phyloP scores from a whole-genome alignment of 805 yeast genomes.

The Wickerhamiella sorbophila region DNA sequence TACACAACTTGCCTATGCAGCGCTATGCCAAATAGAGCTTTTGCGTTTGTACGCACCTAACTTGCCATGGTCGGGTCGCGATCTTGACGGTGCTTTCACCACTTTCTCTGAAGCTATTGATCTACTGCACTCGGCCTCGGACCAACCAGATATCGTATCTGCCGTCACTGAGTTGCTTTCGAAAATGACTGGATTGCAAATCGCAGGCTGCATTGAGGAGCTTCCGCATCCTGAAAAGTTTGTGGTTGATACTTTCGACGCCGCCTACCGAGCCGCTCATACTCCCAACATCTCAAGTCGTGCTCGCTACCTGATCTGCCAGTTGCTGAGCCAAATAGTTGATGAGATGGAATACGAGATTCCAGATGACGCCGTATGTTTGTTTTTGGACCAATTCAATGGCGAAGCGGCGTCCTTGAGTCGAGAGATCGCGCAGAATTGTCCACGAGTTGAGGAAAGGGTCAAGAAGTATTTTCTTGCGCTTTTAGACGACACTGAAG shows the following conservation, averaged over 20 bases:
- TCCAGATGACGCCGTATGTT: not conserved
- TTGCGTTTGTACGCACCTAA: not conserved
- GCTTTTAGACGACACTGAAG: not conserved
- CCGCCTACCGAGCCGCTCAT: not conserved
- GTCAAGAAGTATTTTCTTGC: not conserved
- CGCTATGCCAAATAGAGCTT: not conserved
- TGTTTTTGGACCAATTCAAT: not conserved
- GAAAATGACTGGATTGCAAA: not conserved
- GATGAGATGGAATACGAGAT: not conserved
- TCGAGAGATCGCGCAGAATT: not conserved
- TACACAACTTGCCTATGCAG: not conserved
- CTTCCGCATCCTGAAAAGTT: not conserved
- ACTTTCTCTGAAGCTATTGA: too few species aligned
- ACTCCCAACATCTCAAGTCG: not conserved
- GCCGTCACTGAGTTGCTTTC: not conserved
- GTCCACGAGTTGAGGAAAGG: not conserved
- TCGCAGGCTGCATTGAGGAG: not conserved
- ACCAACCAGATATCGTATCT: too few species aligned
- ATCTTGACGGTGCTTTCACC: too few species aligned
- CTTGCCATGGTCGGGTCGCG: not conserved
- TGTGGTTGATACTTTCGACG: not conserved
- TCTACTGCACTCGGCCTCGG: too few species aligned
- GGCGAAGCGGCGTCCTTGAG: not conserved
- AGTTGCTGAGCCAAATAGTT: not conserved
- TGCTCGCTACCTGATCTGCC: not conserved